These are phyloP conservation scores for Calonectria pseudoturangicola DNA, from an alignment of 2,329 filamentous ascomycete species.

Conservation along the genomic window DNA sequence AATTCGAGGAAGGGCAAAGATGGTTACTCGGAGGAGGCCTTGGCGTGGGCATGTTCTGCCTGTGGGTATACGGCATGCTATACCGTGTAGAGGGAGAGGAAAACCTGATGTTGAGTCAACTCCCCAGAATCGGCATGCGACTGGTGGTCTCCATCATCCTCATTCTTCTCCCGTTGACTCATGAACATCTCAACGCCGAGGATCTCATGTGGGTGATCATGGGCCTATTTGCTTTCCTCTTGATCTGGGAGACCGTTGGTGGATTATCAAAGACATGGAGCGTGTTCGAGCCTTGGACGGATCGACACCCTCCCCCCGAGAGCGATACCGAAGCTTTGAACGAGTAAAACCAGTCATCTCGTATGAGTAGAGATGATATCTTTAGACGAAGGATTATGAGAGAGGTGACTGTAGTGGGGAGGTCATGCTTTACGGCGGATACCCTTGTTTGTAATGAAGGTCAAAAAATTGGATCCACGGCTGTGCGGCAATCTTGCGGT, in stretches of 20 bases:
- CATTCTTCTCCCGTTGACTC: conserved; percentile 61
- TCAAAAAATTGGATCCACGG: conserved; percentile 17
- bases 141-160: conserved; percentile 57
- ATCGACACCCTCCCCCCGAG: conserved; percentile 54
- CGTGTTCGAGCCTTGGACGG: conserved; percentile 60
- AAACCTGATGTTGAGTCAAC: conserved; percentile 58
- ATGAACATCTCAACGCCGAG: conserved; percentile 55
- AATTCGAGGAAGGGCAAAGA: conserved; percentile 65
- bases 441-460: conserved; percentile 19
- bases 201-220: conserved; percentile 65
- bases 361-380: not conserved
- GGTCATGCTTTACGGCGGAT: conserved; percentile 15
- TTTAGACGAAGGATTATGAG: not conserved
- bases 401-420: not conserved
- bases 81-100: conserved; percentile 63
- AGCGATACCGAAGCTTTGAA: conserved; percentile 45
- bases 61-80: conserved; percentile 65
- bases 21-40: conserved; percentile 69
- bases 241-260: conserved; percentile 67
- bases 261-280: conserved; percentile 56
- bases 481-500: conserved; percentile 13
- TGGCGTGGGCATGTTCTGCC: conserved; percentile 65
- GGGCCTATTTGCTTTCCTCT: conserved; percentile 63
- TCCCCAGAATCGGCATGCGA: conserved; percentile 60
- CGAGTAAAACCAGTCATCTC: not conserved